Percentiles rank a stretch among this genome's conserved stretches.
These are phyloP conservation scores for Kalmusia sp. DNA, from an alignment of 2,329 filamentous ascomycete species.

Conservation along the genomic window DNA sequence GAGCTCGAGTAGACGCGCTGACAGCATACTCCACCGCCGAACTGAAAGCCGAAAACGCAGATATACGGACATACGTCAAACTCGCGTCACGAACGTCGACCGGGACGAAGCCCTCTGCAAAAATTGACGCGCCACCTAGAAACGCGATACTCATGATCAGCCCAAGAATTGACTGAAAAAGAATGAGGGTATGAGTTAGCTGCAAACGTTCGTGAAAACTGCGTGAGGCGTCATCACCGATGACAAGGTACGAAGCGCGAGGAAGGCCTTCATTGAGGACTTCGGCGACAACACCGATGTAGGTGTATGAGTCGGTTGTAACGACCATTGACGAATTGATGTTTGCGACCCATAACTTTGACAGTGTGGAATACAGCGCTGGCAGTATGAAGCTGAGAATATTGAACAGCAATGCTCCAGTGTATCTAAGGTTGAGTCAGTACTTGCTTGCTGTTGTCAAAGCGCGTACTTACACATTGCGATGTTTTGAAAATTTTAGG, in stretches of 20 bases:
- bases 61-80: constrained; percentile 70
- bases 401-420: constrained; percentile 69
- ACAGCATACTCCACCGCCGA: constrained; percentile 70
- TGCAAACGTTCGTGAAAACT: constrained; percentile 59
- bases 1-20: constrained; percentile 65
- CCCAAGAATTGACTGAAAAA: constrained; percentile 63
- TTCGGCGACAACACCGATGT: constrained; percentile 71
- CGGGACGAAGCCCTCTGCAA: constrained; percentile 70
- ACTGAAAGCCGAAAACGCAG: constrained; percentile 67
- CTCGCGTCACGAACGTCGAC: constrained; percentile 62
- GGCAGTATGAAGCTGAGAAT: constrained; percentile 68
- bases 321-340: constrained; percentile 69
- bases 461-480: constrained; percentile 18
- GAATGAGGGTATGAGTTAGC: constrained; percentile 66
- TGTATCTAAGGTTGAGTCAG: too few species aligned
- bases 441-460: too few species aligned
- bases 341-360: constrained; percentile 74
- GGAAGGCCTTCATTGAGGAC: constrained; percentile 77
- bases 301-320: constrained; percentile 72
- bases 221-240: constrained; percentile 68
- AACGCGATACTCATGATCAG: constrained; percentile 67
- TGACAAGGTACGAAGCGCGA: constrained; percentile 71
- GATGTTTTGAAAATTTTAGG: constrained; percentile 19
- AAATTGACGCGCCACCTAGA: constrained; percentile 58
- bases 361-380: constrained; percentile 70